These are phyloP conservation scores for Alternaria triticimaculans DNA, from an alignment of 2,329 filamentous ascomycete genomes.

Conservation along the genomic window DNA sequence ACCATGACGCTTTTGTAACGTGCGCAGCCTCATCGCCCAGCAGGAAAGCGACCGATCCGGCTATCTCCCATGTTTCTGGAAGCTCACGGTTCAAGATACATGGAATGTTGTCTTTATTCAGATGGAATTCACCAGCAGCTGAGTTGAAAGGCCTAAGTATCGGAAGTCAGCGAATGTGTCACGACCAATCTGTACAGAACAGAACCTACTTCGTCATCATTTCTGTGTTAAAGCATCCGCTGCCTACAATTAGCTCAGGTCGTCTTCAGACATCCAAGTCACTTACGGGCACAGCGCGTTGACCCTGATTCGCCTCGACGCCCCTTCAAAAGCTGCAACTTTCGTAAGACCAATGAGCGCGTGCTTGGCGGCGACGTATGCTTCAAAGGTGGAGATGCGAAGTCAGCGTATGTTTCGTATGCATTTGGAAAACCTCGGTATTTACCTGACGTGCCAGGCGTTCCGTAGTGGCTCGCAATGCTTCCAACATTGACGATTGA, in stretches of 20 bases:
- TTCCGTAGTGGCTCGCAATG: slow-evolving; percentile 32
- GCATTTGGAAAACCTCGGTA: background rate
- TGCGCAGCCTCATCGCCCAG: slow-evolving; percentile 1
- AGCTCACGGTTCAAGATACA: slow-evolving; percentile 3
- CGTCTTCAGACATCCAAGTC: background rate
- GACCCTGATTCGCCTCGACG: slow-evolving; percentile 28
- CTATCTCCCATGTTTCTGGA: slow-evolving; percentile 5
- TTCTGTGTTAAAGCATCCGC: slow-evolving; percentile 1
- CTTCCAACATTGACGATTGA: slow-evolving; percentile 25
- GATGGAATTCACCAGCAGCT: background rate
- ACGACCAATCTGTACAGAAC: background rate
- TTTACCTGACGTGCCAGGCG: background rate
- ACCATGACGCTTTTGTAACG: slow-evolving; percentile 6
- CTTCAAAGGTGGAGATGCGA: background rate
- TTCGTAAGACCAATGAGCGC: slow-evolving; percentile 49
- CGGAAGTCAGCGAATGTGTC: background rate
- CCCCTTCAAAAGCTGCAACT: slow-evolving; percentile 44
- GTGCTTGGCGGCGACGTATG: slow-evolving; percentile 48
- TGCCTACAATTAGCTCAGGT: background rate
- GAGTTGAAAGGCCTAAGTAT: background rate
- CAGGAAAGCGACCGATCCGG: background rate
- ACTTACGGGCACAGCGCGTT: slow-evolving; percentile 19
- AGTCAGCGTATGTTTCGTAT: background rate
- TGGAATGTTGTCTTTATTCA: slow-evolving; percentile 2
- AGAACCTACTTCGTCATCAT: background rate